Evolutionary conservation across 768 basidiomycete species (phyloP).

Genomic region (Rhizopogon vulgaris): DNA sequence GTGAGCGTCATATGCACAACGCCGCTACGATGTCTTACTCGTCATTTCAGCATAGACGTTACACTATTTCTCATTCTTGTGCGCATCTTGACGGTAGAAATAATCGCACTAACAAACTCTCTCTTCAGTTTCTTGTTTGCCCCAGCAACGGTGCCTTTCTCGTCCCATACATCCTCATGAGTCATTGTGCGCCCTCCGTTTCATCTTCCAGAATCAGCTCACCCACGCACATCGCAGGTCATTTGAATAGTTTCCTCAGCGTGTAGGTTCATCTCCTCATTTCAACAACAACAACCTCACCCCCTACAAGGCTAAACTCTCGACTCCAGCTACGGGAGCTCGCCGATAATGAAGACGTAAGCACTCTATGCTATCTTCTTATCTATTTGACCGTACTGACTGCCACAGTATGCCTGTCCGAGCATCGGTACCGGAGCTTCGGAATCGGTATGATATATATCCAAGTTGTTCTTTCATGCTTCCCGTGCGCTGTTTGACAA

Average conservation of each 20-base stretch:
- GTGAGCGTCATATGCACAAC: constrained; percentile 7
- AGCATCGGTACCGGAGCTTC: constrained; percentile 12
- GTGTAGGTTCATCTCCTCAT: constrained; percentile 19
- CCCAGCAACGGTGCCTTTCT: constrained; percentile 30
- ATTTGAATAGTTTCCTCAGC: constrained; percentile 33
- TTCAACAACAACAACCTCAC: not conserved
- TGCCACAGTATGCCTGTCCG: constrained; percentile 16
- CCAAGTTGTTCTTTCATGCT: not conserved
- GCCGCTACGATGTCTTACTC: not conserved
- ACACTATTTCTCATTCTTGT: constrained; percentile 21
- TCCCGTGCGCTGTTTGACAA: not conserved
- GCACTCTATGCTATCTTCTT: not conserved
- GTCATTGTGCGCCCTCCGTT: constrained; percentile 24
- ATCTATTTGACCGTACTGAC: not conserved
- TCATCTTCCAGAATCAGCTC: not conserved
- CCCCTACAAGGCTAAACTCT: constrained; percentile 19
- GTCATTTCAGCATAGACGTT: constrained; percentile 20
- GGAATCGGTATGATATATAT: not conserved
- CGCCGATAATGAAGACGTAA: constrained; percentile 20
- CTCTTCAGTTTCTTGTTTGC: constrained; percentile 26
- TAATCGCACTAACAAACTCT: not conserved
- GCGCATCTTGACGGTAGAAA: not conserved
- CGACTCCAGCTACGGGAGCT: constrained; percentile 22
- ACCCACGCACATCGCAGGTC: constrained; percentile 15
- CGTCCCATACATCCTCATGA: constrained; percentile 32